Evolutionary conservation across 2,329 filamentous ascomycete genomes (phyloP).

Genomic region (Endothia cerciana): DNA sequence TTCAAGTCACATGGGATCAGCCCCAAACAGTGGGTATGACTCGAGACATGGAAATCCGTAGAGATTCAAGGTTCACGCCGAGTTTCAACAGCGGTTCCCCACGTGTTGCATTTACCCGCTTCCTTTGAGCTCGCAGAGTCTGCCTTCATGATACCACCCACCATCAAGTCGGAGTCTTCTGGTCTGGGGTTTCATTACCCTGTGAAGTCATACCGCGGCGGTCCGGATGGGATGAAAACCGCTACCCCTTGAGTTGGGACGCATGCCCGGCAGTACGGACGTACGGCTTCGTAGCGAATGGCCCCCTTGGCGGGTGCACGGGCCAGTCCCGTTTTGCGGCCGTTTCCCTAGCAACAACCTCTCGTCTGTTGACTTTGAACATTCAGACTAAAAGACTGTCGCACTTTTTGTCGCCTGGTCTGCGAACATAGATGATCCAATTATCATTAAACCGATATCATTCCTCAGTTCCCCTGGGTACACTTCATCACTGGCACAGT

Average conservation of each 20-base stretch:
- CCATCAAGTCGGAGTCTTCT: background rate
- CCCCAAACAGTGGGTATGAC: background rate
- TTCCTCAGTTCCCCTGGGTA: background rate
- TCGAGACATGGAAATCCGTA: background rate
- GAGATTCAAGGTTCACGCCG: background rate
- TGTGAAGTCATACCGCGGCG: background rate
- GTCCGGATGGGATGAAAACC: background rate
- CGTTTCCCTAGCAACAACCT: conserved; percentile 24
- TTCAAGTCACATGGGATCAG: background rate
- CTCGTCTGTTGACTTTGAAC: conserved; percentile 17
- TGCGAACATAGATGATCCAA: background rate
- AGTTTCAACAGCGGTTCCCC: background rate
- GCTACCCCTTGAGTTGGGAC: background rate
- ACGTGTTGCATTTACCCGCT: background rate
- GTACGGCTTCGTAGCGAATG: background rate
- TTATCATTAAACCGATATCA: background rate
- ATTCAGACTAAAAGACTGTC: background rate
- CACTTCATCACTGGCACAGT: background rate
- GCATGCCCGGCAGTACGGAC: too few species aligned
- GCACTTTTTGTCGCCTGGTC: background rate
- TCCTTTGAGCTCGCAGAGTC: background rate
- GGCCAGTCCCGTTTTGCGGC: background rate
- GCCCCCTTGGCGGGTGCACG: conserved; percentile 1
- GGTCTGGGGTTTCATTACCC: conserved; percentile 1
- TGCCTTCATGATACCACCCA: background rate